Base-by-base conservation (phyloP, 1,284 basidiomycete genomes). In the Ganoderma lingzhi region DNA sequence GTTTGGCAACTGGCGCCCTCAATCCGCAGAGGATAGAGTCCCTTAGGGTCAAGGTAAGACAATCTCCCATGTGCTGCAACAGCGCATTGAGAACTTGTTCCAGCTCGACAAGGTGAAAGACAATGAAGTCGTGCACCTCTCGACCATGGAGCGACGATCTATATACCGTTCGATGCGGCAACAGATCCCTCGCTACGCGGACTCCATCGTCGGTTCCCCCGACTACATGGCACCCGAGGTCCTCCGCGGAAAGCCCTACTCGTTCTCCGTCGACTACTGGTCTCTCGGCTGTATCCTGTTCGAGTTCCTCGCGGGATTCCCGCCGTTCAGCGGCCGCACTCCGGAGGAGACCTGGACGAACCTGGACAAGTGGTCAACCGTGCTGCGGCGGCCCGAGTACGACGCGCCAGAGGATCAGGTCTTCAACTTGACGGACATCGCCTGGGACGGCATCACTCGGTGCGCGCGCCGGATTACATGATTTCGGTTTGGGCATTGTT, bases 301-400 rank as follows among this genome's bases (percentile, higher is more conserved):
- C 83, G 96, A 99, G 82, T 98, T 98, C 83, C 85, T 98, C n/a
- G 91, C 93, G 19, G 96, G 96, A 30, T 99, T 98, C 84, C 98
- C 98, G 12, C 98, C 98, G 0, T 99, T 99, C 84, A 97, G 95
- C 64, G 98, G 98, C 15, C 90, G 93, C 56, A 96, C 93, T 0
- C 94, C 97, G 0, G 97, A 99, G 77, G 98, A 99, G 82, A 99
- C 98, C 0, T 99, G 98, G 96, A 96, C 96, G 28, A 99, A 99
- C 81, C 84, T 99, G 75, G 99, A 99, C 83, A 99, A 98, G 80
- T 99, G 98, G 98, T 89, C 92, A 32, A 94, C 94, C 75, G 95
- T 97, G 3, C 86, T 99, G 4, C 87, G 93, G 28, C 83, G 98
- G 71, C 98, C 98, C 1, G 94, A 98, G 74, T 99, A 99, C 77